Conservation (phyloP, 345 rosid genomes). For the Eutrema heterophyllum region DNA sequence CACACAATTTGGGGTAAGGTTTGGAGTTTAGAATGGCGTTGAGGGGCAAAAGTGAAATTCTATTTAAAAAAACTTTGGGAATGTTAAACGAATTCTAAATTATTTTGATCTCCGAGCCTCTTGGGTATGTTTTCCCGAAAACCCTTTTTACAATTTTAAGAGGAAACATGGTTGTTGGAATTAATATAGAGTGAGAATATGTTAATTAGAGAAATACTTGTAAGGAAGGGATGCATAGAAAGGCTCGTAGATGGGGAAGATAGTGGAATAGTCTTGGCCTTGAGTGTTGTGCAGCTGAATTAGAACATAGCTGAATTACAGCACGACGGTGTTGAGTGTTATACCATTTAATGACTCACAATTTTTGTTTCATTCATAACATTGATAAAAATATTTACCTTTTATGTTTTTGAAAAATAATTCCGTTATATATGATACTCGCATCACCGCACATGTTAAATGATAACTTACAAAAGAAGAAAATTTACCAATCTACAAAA, state of each 20-base stretch:
- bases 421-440: background rate
- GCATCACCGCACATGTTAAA: background rate
- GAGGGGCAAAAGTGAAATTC: conserved; percentile 2
- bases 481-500: background rate
- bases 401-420: background rate
- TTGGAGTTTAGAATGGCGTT: conserved; percentile 18
- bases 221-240: conserved; percentile 23
- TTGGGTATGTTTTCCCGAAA: conserved; percentile 29
- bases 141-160: conserved; percentile 11
- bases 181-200: background rate
- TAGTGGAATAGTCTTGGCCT: conserved; percentile 32
- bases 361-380: background rate
- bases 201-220: background rate
- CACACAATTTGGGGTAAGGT: background rate
- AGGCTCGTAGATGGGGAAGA: conserved; percentile 19
- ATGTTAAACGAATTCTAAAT: conserved; percentile 7
- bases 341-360: background rate
- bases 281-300: conserved; percentile 22
- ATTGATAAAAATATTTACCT: background rate
- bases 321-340: background rate
- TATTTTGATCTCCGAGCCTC: conserved; percentile 18
- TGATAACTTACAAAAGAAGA: background rate
- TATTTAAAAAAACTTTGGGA: background rate
- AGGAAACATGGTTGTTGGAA: conserved; percentile 13
- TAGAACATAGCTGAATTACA: background rate